Evolutionary conservation across 2,329 filamentous ascomycete genomes (phyloP), one percentile per base, ranked within the genome.

Genomic region (Dothideomycetes sp.): DNA sequence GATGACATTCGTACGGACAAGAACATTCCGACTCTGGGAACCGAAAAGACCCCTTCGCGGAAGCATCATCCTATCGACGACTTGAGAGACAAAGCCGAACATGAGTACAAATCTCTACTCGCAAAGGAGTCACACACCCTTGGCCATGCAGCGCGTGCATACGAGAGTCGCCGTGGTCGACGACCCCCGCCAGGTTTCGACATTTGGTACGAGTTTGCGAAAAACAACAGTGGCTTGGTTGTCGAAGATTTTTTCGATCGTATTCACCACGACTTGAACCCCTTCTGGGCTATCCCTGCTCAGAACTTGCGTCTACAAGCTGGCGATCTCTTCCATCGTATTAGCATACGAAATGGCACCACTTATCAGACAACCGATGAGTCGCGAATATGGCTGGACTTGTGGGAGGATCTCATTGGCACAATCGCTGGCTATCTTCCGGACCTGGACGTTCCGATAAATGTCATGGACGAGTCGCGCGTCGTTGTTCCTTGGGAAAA

Each of bases 191-290:
- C 70, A 1, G 57, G 59, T 2, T 73, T 73, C 48, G 66, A 68
- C 32, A 45, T 52, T 25, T 73, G 70, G 70, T 66, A 60, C 46
- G 45, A 58, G 4, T 70, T 61, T 48, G 69, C 70, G 6, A 51
- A 58, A 22, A 54, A 58, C 9, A 52, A 64, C 32, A 53, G 63
- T 36, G 61, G 65, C 1, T 25, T 70, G 20, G 56, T 72, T 1
- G 54, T 72, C 4, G 69, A 72, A 49, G 64, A 68, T 5, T 65
- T 70, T 46, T 72, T 69, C 48, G 68, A 72, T 44, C 67, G 66
- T 44, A 68, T 73, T 8, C 69, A 72, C 49, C 51, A 66, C 43
- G 69, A 72, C 41, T 36, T 71, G 18, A 58, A 53, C 19, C 68
- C 69, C 1, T 71, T 69, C 47, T 72, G 70, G 69, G 67, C 59